A percentile compares a stretch with the other conserved stretches of the same genome.
Conservation (phyloP, 2,329 filamentous ascomycete species). For the Diaporthe capsici region DNA sequence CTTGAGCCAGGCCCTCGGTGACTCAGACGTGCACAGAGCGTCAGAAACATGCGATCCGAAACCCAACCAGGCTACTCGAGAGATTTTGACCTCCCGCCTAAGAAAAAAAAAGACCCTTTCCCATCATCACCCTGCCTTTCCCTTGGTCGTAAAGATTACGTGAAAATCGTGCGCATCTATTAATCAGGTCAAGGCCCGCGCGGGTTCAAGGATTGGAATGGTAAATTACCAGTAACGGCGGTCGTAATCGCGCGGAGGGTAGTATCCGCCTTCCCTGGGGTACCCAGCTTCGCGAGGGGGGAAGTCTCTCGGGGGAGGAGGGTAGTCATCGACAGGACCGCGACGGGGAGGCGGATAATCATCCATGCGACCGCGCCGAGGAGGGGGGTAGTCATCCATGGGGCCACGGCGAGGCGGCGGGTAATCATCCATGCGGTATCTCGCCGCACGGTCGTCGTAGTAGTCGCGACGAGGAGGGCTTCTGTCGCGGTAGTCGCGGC, state of each 20-base stretch:
- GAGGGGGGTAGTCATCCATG: conserved; percentile 80
- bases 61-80: conserved; percentile 21
- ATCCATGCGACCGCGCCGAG: conserved; percentile 66
- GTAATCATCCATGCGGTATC: conserved; percentile 87
- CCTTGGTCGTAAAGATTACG: conserved; percentile 32
- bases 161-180: conserved; percentile 40
- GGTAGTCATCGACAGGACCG: conserved; percentile 66
- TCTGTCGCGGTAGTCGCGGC: conserved; percentile 86
- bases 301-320: conserved; percentile 64
- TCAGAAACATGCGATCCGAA: conserved; percentile 1
- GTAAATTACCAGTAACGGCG: conserved; percentile 63
- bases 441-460: conserved; percentile 82
- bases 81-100: neutral
- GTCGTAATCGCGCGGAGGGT: conserved; percentile 59
- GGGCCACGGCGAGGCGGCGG: conserved; percentile 76
- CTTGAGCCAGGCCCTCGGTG: neutral
- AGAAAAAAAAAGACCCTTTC: conserved; percentile 6
- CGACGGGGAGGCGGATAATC: conserved; percentile 68
- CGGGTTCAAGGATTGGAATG: conserved; percentile 41
- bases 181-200: conserved; percentile 44
- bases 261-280: conserved; percentile 61
- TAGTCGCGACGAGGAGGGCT: conserved; percentile 85
- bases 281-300: conserved; percentile 67
- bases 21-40: neutral
- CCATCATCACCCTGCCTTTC: conserved; percentile 34